Evolutionary conservation across 768 basidiomycete species (phyloP).

Genomic region (Lentinula detonsa): DNA sequence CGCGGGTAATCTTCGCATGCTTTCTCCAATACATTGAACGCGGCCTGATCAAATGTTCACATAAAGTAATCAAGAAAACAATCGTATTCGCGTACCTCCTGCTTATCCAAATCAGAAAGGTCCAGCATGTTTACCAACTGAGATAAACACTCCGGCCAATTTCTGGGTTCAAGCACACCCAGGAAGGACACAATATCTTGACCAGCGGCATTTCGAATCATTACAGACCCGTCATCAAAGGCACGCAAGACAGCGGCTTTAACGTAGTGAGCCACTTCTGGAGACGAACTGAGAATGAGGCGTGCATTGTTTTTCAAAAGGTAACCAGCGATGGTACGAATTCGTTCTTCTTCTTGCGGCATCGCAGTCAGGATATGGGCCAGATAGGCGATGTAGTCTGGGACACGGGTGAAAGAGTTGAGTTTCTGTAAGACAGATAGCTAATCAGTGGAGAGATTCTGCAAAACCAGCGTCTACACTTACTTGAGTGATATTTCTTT

Average conservation of each 20-base stretch:
- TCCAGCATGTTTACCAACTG: slow-evolving; percentile 79
- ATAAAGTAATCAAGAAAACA: slow-evolving; percentile 7
- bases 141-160: slow-evolving; percentile 93
- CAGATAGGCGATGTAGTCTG: slow-evolving; percentile 95
- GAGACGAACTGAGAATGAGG: slow-evolving; percentile 62
- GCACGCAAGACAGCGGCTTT: slow-evolving; percentile 74
- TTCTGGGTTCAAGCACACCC: slow-evolving; percentile 80
- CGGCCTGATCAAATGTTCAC: slow-evolving; percentile 44
- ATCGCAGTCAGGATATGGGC: slow-evolving; percentile 84
- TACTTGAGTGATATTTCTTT: slow-evolving; percentile 82
- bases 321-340: slow-evolving; percentile 93
- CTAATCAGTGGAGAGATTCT: slow-evolving; percentile 16
- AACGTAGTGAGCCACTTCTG: slow-evolving; percentile 65
- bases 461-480: slow-evolving; percentile 13
- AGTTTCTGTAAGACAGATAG: slow-evolving; percentile 55
- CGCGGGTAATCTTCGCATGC: slow-evolving; percentile 96
- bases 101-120: slow-evolving; percentile 63
- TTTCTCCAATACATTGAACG: slow-evolving; percentile 91
- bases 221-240: slow-evolving; percentile 73
- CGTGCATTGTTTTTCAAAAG: slow-evolving; percentile 94
- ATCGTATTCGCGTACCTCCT: slow-evolving; percentile 63
- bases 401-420: slow-evolving; percentile 78
- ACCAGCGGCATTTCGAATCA: slow-evolving; percentile 92
- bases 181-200: slow-evolving; percentile 91
- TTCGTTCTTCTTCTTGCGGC: slow-evolving; percentile 83